Base-by-base conservation (phyloP, 164 flowering plant genomes). In the Dillenia turbinata region DNA sequence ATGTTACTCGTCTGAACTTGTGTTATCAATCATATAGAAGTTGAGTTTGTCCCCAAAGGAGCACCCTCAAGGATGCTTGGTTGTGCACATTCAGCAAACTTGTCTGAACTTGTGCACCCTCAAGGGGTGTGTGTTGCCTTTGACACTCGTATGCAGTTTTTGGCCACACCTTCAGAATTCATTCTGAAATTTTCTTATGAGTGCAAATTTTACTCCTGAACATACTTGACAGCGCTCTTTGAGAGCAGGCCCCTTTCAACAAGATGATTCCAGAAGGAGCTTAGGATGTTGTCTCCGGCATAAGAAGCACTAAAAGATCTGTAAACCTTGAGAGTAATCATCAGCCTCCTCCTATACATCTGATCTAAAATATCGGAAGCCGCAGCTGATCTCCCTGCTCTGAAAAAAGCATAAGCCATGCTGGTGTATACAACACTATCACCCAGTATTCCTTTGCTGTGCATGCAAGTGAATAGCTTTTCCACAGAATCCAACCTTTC, bases 391-490 rank as follows among this genome's bases (percentile, higher is more conserved):
- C 85, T 77, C 49, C 90, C 94, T 7, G 60, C 72, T 78, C 77
- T 85, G 65, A 83, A 75, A 64, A 80, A 82, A 44, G 92, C 90
- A 81, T 64, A 85, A 10, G 96, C 94, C 54, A 87, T 60, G 65
- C 72, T 77, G 12, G 80, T 67, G 61, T 80, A 87, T 8, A 87
- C 75, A 44, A 91, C 77, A 66, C 86, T 73, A 64, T 89, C 96
- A 69, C 89, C 96, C 22, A 63, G 56, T 56, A 90, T 68, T 55
- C 86, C 84, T 62, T 69, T 84, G 64, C 44, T 74, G 65, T 81
- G 77, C 96, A 90, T 87, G 49, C 58, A 61, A 57, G 10, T 46
- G 63, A 81, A 91, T 11, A 83, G 8, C 66, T 67, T 76, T 69
- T 82, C 67, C 24, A 95, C 98, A 77, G 43, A 81, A 54, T 71